Evolutionary conservation across 1,284 basidiomycete species (phyloP).

Genomic region (Naganishia liquefaciens): DNA sequence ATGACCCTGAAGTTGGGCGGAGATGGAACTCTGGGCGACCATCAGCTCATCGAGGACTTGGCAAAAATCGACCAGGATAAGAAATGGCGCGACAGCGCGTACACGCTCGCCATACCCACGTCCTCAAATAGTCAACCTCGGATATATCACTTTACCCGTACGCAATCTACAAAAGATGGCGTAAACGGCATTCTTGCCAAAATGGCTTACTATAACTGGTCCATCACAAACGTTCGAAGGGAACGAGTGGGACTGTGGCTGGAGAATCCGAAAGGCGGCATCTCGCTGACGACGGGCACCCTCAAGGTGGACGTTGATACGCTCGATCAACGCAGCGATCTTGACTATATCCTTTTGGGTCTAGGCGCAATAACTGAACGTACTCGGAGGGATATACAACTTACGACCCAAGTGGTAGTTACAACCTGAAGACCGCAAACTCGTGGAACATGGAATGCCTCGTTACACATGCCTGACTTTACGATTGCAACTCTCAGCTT

Average conservation of each 20-base stretch:
- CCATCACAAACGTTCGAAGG: conserved; percentile 8
- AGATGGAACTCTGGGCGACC: conserved; percentile 3
- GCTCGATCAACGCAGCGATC: conserved; percentile 1
- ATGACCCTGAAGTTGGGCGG: conserved; percentile 16
- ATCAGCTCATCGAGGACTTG: not conserved
- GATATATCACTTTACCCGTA: conserved; percentile 12
- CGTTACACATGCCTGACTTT: not conserved
- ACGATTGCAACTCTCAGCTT: too few species aligned
- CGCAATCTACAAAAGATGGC: conserved; percentile 15
- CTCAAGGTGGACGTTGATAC: conserved; percentile 8
- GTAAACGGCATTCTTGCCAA: conserved; percentile 8
- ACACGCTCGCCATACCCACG: conserved; percentile 6
- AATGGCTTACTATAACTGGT: conserved; percentile 18
- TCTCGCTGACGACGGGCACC: conserved; percentile 4
- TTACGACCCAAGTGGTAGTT: not conserved
- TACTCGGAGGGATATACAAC: not conserved
- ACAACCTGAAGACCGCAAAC: not conserved
- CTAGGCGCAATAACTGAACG: conserved; percentile 11
- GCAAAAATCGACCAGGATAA: conserved; percentile 8
- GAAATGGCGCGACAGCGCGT: conserved; percentile 8
- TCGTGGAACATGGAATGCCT: not conserved
- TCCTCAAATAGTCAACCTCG: not conserved
- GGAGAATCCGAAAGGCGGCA: conserved; percentile 4
- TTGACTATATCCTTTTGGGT: not conserved
- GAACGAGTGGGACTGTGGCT: conserved; percentile 20